Evolutionary conservation across 108 stramenopile species (phyloP).

Genomic region (Poteriospumella lacustris): DNA sequence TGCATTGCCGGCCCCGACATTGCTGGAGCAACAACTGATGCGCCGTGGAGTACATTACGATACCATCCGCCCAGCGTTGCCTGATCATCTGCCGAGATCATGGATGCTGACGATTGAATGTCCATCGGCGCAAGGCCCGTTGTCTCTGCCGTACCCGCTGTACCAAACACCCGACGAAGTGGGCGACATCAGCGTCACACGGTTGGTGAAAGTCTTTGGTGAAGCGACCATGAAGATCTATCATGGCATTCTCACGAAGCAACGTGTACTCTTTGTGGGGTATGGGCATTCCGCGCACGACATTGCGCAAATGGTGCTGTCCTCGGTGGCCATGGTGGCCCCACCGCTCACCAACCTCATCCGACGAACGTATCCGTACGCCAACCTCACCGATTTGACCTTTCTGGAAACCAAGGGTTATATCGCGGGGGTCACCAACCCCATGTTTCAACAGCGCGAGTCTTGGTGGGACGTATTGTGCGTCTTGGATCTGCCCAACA

Average conservation of each 20-base stretch:
- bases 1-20: conserved; percentile 32
- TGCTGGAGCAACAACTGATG: conserved; percentile 43
- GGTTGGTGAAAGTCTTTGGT: conserved; percentile 36
- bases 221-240: conserved; percentile 36
- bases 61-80: neutral
- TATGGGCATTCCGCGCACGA: conserved; percentile 46
- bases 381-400: conserved; percentile 44
- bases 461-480: conserved; percentile 53
- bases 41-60: conserved; percentile 31
- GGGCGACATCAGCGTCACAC: conserved; percentile 22
- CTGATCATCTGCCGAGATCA: neutral
- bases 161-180: conserved; percentile 17
- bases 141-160: neutral
- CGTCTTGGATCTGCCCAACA: conserved; percentile 24
- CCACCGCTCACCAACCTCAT: conserved; percentile 32
- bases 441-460: conserved; percentile 44
- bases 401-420: conserved; percentile 43
- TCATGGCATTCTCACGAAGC: conserved; percentile 39
- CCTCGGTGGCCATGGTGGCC: conserved; percentile 18
- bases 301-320: conserved; percentile 39
- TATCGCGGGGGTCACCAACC: conserved; percentile 50
- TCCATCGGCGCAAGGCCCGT: too few species aligned
- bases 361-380: conserved; percentile 46
- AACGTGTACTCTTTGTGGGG: conserved; percentile 43
- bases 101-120: neutral